A percentile compares a stretch with the other conserved stretches of the same genome.
Conservation (phyloP, 306 rosid genomes). For the Senna siamea region DNA sequence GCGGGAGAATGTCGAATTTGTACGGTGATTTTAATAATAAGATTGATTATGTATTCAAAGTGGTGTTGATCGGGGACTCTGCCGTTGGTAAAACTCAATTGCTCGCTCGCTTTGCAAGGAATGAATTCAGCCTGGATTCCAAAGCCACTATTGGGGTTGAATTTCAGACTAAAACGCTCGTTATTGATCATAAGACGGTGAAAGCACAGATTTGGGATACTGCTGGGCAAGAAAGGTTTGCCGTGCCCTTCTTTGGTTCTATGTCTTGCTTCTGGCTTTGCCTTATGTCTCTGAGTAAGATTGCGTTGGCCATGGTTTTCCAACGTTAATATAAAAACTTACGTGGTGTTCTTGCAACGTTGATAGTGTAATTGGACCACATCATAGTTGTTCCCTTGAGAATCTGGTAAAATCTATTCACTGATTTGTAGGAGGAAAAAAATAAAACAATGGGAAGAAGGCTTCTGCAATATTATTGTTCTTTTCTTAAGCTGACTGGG, state of each 20-base stretch:
- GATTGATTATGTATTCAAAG: slow-evolving; percentile 92
- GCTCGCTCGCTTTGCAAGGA: slow-evolving; percentile 74
- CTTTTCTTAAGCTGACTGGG: background rate
- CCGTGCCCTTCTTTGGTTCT: background rate
- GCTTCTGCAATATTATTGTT: background rate
- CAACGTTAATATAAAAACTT: background rate
- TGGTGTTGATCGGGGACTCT: slow-evolving; percentile 91
- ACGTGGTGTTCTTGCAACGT: background rate
- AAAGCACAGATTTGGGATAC: slow-evolving; percentile 96
- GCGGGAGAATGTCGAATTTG: slow-evolving; percentile 68
- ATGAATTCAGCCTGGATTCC: slow-evolving; percentile 73
- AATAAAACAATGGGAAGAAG: background rate
- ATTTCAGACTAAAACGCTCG: slow-evolving; percentile 84
- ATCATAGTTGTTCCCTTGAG: background rate
- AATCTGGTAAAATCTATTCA: background rate
- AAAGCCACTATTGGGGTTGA: slow-evolving; percentile 94
- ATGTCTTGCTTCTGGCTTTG: background rate
- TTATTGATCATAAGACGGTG: slow-evolving; percentile 73
- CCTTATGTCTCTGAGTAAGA: background rate
- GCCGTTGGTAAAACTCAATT: slow-evolving; percentile 92
- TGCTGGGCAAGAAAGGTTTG: slow-evolving; percentile 92
- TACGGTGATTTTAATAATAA: slow-evolving; percentile 75
- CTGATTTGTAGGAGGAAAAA: background rate
- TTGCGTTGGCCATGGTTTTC: too few relatives aligned
- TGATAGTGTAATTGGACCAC: slow-evolving; percentile 17